These are phyloP conservation scores for Pinus tabuliformis DNA, from an alignment of 75 land plant genomes.

Conservation along the genomic window DNA sequence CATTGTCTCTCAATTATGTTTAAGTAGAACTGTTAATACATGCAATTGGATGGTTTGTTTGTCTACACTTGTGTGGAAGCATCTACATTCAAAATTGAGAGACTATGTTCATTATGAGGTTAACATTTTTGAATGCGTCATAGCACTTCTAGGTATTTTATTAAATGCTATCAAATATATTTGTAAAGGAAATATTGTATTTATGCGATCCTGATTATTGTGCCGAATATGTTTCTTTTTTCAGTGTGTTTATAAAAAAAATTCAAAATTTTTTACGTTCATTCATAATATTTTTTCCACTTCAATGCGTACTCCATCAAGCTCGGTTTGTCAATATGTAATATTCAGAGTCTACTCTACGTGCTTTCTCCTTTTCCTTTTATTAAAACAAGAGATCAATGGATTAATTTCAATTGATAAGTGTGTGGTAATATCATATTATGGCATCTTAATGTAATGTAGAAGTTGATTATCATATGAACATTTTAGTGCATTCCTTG, in stretches of 20 bases:
- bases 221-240: not conserved
- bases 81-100: too few relatives aligned
- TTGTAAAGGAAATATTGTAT: not conserved
- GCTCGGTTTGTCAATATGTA: constrained; percentile 54
- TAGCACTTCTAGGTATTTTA: constrained; percentile 49
- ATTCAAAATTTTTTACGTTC: not conserved
- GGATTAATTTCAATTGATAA: not conserved
- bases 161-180: not conserved
- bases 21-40: not conserved
- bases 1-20: not conserved
- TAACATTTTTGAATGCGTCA: too few relatives aligned
- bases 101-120: too few relatives aligned
- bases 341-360: not conserved
- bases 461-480: constrained; percentile 89
- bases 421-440: constrained; percentile 1
- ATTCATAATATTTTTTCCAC: not conserved
- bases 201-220: not conserved
- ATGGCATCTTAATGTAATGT: constrained; percentile 4
- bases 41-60: not conserved
- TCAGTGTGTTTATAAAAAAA: not conserved
- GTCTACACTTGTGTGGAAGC: not conserved
- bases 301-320: constrained; percentile 70
- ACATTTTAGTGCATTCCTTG: constrained; percentile 87
- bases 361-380: not conserved
- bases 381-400: not conserved